A percentile compares a stretch with the other conserved stretches of the same genome.
phyloP scores from a whole-genome alignment of 2,329 filamentous ascomycete species.

The Claviceps citrina region DNA sequence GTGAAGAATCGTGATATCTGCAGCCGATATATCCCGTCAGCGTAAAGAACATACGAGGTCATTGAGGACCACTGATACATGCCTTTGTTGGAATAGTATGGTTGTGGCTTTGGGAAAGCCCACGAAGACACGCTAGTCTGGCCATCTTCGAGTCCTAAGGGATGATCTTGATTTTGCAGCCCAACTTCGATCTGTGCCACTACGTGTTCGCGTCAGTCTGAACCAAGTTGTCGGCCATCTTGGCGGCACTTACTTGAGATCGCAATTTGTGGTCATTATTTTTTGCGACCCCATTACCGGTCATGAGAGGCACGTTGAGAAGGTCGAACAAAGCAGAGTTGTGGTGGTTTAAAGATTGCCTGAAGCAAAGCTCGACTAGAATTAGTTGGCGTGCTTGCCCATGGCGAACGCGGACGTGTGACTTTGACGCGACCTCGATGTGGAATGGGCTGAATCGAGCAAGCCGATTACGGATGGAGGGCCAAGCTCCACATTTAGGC shows the following conservation, averaged over 20 bases:
- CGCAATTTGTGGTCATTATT: not conserved
- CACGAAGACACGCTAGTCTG: slow-evolving; percentile 1
- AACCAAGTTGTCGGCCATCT: not conserved
- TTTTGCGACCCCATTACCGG: not conserved
- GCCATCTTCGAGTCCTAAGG: slow-evolving; percentile 3
- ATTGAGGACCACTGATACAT: not conserved
- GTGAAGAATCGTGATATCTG: slow-evolving; percentile 67
- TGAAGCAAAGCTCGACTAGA: too few relatives aligned
- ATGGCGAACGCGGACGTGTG: too few relatives aligned
- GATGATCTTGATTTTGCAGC: not conserved
- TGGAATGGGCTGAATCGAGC: too few relatives aligned
- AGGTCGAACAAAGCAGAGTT: not conserved
- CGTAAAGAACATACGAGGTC: not conserved
- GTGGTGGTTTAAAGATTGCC: not conserved
- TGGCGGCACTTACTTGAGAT: slow-evolving; percentile 1
- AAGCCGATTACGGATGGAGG: too few relatives aligned
- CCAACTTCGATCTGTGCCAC: slow-evolving; percentile 12
- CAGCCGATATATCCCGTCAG: not conserved
- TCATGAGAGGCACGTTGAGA: not conserved
- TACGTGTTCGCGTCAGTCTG: slow-evolving; percentile 2
- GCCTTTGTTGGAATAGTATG: slow-evolving; percentile 49
- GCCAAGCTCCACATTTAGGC: too few relatives aligned
- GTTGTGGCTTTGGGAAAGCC: slow-evolving; percentile 10
- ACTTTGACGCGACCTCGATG: too few relatives aligned
- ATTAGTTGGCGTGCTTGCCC: too few relatives aligned